These are phyloP conservation scores for Solanum appendiculatum DNA, from an alignment of 257 asterid genomes.

Conservation along the genomic window DNA sequence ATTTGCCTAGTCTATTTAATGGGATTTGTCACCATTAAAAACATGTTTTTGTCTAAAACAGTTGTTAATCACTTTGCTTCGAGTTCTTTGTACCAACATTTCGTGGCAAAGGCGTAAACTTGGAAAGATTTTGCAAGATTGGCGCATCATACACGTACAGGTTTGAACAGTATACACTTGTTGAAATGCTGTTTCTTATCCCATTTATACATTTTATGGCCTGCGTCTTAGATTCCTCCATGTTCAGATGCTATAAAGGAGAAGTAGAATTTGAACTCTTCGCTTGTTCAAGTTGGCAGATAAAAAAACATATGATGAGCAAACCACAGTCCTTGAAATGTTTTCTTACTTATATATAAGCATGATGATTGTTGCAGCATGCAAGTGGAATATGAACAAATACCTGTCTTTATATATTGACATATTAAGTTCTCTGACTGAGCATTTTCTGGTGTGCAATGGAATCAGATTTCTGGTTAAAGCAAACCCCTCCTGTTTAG, in stretches of 20 bases:
- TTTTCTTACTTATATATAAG: neutral
- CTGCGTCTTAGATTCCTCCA: neutral
- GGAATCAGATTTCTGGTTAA: neutral
- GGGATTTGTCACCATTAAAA: neutral
- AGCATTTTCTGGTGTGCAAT: neutral
- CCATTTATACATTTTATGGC: neutral
- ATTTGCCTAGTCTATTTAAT: neutral
- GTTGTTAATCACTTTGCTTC: slow-evolving; percentile 66
- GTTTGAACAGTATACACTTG: slow-evolving; percentile 22
- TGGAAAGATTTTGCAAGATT: slow-evolving; percentile 94
- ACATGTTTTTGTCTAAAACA: slow-evolving; percentile 29
- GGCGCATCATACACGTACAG: slow-evolving; percentile 92
- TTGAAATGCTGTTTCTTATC: neutral
- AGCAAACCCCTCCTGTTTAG: neutral
- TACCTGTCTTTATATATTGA: neutral
- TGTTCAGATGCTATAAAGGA: neutral
- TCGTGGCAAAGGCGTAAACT: slow-evolving; percentile 99
- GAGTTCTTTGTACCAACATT: slow-evolving; percentile 76
- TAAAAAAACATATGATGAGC: neutral
- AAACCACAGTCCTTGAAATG: neutral
- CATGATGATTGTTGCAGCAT: neutral
- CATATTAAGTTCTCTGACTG: neutral
- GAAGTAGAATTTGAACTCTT: neutral
- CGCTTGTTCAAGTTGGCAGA: neutral
- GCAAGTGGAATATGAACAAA: neutral